phyloP scores from a whole-genome alignment of 805 yeast species.

The Yarrowia sp. region DNA sequence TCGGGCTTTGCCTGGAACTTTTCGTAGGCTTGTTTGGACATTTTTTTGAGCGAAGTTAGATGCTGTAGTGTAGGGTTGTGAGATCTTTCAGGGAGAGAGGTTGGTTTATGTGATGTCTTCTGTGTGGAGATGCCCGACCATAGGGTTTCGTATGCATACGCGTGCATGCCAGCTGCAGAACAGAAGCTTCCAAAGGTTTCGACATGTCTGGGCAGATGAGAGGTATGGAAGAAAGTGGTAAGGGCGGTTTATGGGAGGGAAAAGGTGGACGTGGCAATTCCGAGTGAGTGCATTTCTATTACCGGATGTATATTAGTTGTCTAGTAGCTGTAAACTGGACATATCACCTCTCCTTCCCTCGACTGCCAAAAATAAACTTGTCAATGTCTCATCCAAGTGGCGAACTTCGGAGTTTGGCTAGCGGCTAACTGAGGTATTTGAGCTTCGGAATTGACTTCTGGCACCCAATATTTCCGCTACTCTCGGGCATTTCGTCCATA shows the following conservation, averaged over 20 bases:
- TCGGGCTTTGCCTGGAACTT: not conserved
- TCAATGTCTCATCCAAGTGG: conserved; percentile 12
- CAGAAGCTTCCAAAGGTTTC: conserved; percentile 34
- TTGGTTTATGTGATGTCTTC: conserved; percentile 1
- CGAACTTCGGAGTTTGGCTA: not conserved
- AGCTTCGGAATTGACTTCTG: no score
- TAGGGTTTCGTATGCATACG: conserved; percentile 13
- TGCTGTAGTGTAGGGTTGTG: not conserved
- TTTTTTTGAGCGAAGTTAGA: not conserved
- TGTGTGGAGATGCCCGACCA: conserved; percentile 13
- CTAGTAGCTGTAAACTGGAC: no score
- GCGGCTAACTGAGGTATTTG: not conserved
- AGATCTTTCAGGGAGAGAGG: not conserved
- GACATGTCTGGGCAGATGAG: conserved; percentile 24
- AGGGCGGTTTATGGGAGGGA: no score
- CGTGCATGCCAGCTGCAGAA: not conserved
- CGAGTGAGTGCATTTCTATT: no score
- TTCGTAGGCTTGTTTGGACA: conserved; percentile 19
- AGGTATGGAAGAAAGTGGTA: no score
- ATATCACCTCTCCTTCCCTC: no score
- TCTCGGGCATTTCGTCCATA: not conserved
- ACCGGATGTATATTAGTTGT: no score
- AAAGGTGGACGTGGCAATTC: no score
- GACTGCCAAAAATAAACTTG: not conserved
- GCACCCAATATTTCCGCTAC: not conserved